Conservation (phyloP, 306 rosid genomes). For the Trichosanthes cucumerina region DNA sequence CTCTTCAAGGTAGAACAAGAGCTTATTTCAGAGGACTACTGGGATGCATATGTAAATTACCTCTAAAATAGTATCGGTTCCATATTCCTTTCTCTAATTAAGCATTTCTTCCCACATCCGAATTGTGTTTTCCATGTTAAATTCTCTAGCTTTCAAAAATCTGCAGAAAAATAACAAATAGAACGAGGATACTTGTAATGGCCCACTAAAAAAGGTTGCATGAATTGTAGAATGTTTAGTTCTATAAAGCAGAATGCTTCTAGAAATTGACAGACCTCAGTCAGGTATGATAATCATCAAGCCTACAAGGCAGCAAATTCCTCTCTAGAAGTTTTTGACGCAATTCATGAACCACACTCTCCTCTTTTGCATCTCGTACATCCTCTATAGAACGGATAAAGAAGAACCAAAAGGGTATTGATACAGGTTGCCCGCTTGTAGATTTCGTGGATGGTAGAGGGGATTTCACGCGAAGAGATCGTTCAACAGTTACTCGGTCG, state of each 20-base stretch:
- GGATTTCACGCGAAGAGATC: too few relatives aligned
- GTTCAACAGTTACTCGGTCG: too few relatives aligned
- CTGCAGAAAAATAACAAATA: conserved; percentile 21
- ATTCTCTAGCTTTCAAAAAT: conserved; percentile 83
- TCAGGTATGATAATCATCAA: conserved; percentile 73
- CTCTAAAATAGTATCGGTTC: conserved; percentile 77
- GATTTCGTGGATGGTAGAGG: too few relatives aligned
- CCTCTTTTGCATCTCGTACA: conserved; percentile 75
- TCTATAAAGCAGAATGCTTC: neutral
- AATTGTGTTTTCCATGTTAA: conserved; percentile 61
- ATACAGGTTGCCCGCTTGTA: too few relatives aligned
- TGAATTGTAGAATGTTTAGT: neutral
- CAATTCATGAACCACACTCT: conserved; percentile 55
- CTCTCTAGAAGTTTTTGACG: conserved; percentile 44
- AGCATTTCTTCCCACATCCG: conserved; percentile 94
- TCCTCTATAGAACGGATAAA: conserved; percentile 81
- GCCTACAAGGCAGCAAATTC: conserved; percentile 63
- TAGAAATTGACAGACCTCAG: conserved; percentile 43
- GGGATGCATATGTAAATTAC: conserved; percentile 30
- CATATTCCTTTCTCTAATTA: conserved; percentile 74
- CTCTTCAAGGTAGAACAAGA: neutral
- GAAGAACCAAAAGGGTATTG: too few relatives aligned
- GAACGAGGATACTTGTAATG: neutral
- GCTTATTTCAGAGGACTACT: neutral
- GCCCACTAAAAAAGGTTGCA: neutral